These are phyloP conservation scores for Ceratocystis alfenasii DNA, from an alignment of 2,329 filamentous ascomycete genomes.

Conservation along the genomic window DNA sequence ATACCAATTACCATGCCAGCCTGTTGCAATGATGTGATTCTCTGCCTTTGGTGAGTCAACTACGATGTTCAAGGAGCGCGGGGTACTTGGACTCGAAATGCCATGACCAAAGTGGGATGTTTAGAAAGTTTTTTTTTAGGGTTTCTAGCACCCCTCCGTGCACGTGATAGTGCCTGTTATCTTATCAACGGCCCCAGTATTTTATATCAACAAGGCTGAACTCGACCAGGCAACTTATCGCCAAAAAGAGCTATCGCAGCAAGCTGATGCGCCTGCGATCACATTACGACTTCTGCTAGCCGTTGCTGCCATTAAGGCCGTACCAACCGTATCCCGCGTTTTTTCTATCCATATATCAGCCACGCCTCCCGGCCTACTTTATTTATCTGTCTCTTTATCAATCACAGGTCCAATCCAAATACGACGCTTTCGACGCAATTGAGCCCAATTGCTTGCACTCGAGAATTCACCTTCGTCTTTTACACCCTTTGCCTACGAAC, in stretches of 20 bases:
- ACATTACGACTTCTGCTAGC: not conserved
- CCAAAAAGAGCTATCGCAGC: not conserved
- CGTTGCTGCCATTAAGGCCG: not conserved
- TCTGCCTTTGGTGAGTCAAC: not conserved
- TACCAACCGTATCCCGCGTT: not conserved
- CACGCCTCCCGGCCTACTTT: not conserved
- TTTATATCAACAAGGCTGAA: not conserved
- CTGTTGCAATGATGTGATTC: not conserved
- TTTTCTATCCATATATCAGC: not conserved
- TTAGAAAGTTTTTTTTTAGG: not conserved
- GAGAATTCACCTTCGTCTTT: not conserved
- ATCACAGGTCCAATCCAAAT: too few relatives aligned
- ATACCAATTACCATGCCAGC: not conserved
- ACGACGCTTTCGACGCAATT: too few relatives aligned
- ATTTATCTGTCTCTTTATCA: too few relatives aligned
- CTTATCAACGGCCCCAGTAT: not conserved
- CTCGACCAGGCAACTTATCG: not conserved
- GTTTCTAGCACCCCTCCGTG: not conserved
- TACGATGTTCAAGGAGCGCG: not conserved
- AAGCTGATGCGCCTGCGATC: slow-evolving; percentile 19
- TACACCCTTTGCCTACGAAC: not conserved
- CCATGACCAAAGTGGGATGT: not conserved
- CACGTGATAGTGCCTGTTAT: not conserved
- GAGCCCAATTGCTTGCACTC: too few relatives aligned
- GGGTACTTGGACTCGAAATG: not conserved